phyloP scores from a whole-genome alignment of 2,329 filamentous ascomycete genomes.

The Aspergillus bombycis region DNA sequence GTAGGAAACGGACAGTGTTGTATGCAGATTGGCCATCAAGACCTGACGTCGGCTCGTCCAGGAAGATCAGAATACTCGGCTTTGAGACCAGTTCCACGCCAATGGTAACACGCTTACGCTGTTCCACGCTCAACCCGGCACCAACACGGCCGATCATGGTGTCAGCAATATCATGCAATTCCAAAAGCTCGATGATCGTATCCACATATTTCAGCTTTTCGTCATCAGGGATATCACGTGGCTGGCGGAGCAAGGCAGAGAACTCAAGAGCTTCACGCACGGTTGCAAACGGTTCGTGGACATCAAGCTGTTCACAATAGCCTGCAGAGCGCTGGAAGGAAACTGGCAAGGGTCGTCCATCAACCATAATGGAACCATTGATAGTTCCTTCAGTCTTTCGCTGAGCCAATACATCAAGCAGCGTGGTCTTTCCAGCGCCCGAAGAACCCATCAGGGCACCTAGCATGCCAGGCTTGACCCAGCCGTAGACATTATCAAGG shows the following conservation, averaged over 20 bases:
- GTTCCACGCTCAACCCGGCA: slow-evolving; percentile 61
- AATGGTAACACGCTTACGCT: slow-evolving; percentile 71
- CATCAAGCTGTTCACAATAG: slow-evolving; percentile 70
- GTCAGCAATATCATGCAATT: slow-evolving; percentile 65
- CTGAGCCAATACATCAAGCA: slow-evolving; percentile 75
- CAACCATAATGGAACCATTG: slow-evolving; percentile 66
- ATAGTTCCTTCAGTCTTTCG: slow-evolving; percentile 67
- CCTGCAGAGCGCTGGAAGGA: slow-evolving; percentile 70
- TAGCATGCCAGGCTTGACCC: slow-evolving; percentile 76
- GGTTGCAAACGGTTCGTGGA: slow-evolving; percentile 68
- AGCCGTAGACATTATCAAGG: slow-evolving; percentile 71
- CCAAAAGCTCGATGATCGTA: slow-evolving; percentile 64
- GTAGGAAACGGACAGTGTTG: slow-evolving; percentile 67
- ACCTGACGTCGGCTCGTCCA: slow-evolving; percentile 72
- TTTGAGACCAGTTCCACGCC: slow-evolving; percentile 72
- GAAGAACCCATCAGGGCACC: slow-evolving; percentile 78
- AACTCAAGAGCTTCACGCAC: slow-evolving; percentile 69
- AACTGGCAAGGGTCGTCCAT: slow-evolving; percentile 61
- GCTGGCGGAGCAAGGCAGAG: slow-evolving; percentile 64
- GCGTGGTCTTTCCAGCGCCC: slow-evolving; percentile 74
- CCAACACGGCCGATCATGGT: slow-evolving; percentile 57
- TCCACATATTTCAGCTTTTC: slow-evolving; percentile 69
- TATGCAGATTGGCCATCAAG: slow-evolving; percentile 69
- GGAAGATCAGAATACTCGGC: slow-evolving; percentile 68
- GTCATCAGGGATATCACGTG: slow-evolving; percentile 51